phyloP scores from a whole-genome alignment of 73 alveolate genomes.

The Symbiodinium pilosum region DNA sequence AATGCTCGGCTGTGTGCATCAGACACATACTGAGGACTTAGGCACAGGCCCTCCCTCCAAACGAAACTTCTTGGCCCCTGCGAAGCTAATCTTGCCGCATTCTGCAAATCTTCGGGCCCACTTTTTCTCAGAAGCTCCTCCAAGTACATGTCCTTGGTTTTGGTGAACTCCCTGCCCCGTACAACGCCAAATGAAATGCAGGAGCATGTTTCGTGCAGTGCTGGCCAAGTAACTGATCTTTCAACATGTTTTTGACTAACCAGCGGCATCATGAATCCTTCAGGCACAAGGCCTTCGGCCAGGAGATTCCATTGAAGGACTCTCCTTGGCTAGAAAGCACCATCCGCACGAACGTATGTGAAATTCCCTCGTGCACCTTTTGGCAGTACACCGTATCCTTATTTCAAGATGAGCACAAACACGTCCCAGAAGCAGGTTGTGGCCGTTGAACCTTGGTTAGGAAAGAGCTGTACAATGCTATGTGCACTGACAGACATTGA shows the following conservation, averaged over 20 bases:
- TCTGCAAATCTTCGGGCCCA: slow-evolving; percentile 51
- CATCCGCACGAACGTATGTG: too few species aligned
- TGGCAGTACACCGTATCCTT: too few species aligned
- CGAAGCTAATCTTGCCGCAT: slow-evolving; percentile 66
- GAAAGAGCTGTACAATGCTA: neutral
- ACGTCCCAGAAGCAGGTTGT: slow-evolving; percentile 32
- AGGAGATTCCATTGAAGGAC: slow-evolving; percentile 77
- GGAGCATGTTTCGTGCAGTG: too few species aligned
- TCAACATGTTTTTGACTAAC: slow-evolving; percentile 60
- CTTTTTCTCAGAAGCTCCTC: slow-evolving; percentile 27
- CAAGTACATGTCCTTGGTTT: slow-evolving; percentile 22
- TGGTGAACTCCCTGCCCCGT: too few species aligned
- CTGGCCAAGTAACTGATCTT: slow-evolving; percentile 14
- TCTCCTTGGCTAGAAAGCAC: slow-evolving; percentile 14
- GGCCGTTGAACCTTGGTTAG: slow-evolving; percentile 20
- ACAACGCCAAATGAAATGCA: too few species aligned
- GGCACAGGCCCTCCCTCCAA: slow-evolving; percentile 25
- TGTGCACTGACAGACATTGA: neutral
- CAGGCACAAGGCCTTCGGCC: slow-evolving; percentile 85
- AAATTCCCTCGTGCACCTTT: too few species aligned
- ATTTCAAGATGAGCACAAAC: too few species aligned
- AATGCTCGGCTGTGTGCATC: too few species aligned
- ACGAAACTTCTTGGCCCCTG: slow-evolving; percentile 88
- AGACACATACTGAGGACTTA: too few species aligned
- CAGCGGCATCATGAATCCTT: slow-evolving; percentile 87